phyloP scores from a whole-genome alignment of 2,329 filamentous ascomycete species.

The Monilinia fructigena region DNA sequence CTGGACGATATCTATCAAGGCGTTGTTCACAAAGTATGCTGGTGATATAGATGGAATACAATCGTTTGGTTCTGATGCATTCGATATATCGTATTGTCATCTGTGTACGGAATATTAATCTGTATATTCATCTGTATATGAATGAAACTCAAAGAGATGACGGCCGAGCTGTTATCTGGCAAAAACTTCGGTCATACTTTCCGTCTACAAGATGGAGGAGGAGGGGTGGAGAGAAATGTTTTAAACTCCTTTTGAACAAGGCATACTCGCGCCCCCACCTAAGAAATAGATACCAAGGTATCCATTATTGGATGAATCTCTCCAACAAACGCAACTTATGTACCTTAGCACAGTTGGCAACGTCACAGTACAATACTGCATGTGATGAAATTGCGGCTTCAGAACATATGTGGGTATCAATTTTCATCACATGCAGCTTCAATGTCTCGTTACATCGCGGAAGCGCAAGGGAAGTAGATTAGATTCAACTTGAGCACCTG shows the following conservation, averaged over 20 bases:
- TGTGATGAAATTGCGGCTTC: background rate
- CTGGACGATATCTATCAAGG: too few species aligned
- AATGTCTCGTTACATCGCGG: background rate
- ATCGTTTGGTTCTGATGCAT: background rate
- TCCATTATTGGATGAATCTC: too few species aligned
- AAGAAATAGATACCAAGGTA: background rate
- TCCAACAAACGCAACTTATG: background rate
- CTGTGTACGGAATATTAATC: background rate
- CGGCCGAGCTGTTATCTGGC: background rate
- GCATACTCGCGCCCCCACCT: background rate
- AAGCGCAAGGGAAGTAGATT: background rate
- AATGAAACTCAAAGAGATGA: background rate
- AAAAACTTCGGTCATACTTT: slow-evolving; percentile 3
- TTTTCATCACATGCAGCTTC: slow-evolving; percentile 4
- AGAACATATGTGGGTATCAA: background rate
- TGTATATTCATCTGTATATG: background rate
- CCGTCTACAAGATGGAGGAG: slow-evolving; percentile 4
- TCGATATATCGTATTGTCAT: background rate
- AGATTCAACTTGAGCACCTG: slow-evolving; percentile 5
- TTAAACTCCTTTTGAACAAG: background rate
- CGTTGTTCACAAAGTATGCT: background rate
- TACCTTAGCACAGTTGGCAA: too few species aligned
- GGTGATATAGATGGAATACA: background rate
- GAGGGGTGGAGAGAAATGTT: background rate
- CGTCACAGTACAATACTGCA: too few species aligned